phyloP scores from a whole-genome alignment of 1,284 basidiomycete genomes.

The Malassezia cuniculi region DNA sequence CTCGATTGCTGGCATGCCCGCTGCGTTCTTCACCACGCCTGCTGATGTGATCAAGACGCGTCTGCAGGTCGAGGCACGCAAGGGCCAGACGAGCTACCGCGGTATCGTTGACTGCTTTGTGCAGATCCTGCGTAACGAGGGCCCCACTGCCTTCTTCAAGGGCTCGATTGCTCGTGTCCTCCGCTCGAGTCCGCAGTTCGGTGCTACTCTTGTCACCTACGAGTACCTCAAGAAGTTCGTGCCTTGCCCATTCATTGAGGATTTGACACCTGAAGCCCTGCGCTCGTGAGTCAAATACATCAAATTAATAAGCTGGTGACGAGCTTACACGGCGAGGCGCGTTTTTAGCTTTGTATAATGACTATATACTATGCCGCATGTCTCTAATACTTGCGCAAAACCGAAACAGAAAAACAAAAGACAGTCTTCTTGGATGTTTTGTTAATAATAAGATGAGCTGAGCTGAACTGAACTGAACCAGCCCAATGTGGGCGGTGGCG shows the following conservation, averaged over 20 bases:
- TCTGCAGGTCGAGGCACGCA: slow-evolving; percentile 83
- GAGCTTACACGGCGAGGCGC: too few species aligned
- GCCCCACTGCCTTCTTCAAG: slow-evolving; percentile 81
- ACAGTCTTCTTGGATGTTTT: not conserved
- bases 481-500: too few species aligned
- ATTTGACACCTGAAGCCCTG: too few species aligned
- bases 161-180: slow-evolving; percentile 82
- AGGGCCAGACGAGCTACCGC: slow-evolving; percentile 84
- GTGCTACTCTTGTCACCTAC: slow-evolving; percentile 80
- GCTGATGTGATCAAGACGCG: slow-evolving; percentile 97
- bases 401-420: too few species aligned
- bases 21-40: slow-evolving; percentile 50
- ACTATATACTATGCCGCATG: too few species aligned
- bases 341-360: too few species aligned
- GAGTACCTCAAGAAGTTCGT: slow-evolving; percentile 54
- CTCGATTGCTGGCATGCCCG: slow-evolving; percentile 76
- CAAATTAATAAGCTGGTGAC: too few species aligned
- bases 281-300: too few species aligned
- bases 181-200: slow-evolving; percentile 60
- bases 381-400: too few species aligned
- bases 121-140: slow-evolving; percentile 72
- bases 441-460: not conserved
- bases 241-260: slow-evolving; percentile 10
- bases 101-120: slow-evolving; percentile 76
- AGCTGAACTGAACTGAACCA: too few species aligned